phyloP scores from a whole-genome alignment of 2,329 filamentous ascomycete species.

The Beauveria bassiana region DNA sequence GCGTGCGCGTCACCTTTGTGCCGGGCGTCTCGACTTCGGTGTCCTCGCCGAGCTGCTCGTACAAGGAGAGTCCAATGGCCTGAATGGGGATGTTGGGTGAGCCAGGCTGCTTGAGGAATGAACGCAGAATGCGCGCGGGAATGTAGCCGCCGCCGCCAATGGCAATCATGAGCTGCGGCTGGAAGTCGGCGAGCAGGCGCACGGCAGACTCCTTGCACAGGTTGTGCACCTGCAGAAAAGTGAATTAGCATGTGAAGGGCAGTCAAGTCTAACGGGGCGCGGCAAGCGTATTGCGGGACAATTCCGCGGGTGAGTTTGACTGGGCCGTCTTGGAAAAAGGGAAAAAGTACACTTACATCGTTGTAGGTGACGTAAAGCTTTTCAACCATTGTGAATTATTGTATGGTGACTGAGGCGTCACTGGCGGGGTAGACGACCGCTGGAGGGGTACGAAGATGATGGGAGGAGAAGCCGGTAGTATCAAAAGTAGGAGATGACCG shows the following conservation, averaged over 20 bases:
- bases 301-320: not conserved
- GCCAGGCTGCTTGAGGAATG: conserved; percentile 86
- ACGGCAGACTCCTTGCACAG: conserved; percentile 83
- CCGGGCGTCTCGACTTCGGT: conserved; percentile 62
- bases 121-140: conserved; percentile 90
- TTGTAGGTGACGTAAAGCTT: conserved; percentile 91
- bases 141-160: conserved; percentile 98
- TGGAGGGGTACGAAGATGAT: not conserved
- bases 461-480: not conserved
- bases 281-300: not conserved
- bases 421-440: conserved; percentile 12
- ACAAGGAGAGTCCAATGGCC: conserved; percentile 94
- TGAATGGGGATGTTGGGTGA: conserved; percentile 96
- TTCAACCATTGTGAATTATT: conserved; percentile 58
- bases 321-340: not conserved
- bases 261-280: too few relatives aligned
- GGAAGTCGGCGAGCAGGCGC: conserved; percentile 74
- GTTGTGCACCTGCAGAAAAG: conserved; percentile 73
- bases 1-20: conserved; percentile 92
- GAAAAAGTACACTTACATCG: conserved; percentile 51
- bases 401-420: conserved; percentile 10
- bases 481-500: not conserved
- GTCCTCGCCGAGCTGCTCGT: conserved; percentile 67
- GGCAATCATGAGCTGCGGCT: conserved; percentile 95
- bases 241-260: not conserved